Evolutionary conservation across 805 yeast species (phyloP).

Genomic region (Blastobotrys mokoenaii): DNA sequence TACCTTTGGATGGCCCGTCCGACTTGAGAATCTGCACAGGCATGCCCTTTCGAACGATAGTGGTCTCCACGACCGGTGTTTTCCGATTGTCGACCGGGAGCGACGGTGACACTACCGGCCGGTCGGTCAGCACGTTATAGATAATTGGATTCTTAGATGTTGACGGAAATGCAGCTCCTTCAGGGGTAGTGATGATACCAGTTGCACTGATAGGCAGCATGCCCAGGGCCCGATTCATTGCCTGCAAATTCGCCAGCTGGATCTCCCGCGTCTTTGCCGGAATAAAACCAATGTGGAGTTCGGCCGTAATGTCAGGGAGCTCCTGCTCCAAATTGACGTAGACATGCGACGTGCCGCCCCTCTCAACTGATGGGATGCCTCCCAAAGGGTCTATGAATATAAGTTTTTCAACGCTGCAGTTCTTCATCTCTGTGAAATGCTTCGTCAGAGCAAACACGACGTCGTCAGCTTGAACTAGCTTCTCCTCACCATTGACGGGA

Average conservation of each 20-base stretch:
- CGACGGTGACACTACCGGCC: slow-evolving; percentile 86
- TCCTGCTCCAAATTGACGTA: slow-evolving; percentile 82
- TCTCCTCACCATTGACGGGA: slow-evolving; percentile 35
- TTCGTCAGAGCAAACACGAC: slow-evolving; percentile 33
- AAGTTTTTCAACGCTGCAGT: slow-evolving; percentile 64
- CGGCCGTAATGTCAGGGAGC: slow-evolving; percentile 53
- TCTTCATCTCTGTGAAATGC: slow-evolving; percentile 27
- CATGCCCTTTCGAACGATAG: slow-evolving; percentile 72
- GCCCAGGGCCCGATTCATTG: slow-evolving; percentile 51
- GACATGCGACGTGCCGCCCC: slow-evolving; percentile 66
- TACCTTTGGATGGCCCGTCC: slow-evolving; percentile 23
- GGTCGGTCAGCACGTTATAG: slow-evolving; percentile 82
- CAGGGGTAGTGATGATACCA: slow-evolving; percentile 82
- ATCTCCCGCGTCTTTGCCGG: slow-evolving; percentile 36
- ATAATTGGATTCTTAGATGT: slow-evolving; percentile 70
- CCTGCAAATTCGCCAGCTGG: slow-evolving; percentile 59
- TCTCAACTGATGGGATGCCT: slow-evolving; percentile 83
- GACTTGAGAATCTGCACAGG: slow-evolving; percentile 38
- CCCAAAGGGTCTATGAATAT: slow-evolving; percentile 75
- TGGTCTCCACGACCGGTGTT: slow-evolving; percentile 62
- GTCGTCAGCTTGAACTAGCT: slow-evolving; percentile 33
- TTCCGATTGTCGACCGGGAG: slow-evolving; percentile 58
- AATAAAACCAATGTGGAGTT: slow-evolving; percentile 51
- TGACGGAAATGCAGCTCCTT: slow-evolving; percentile 46
- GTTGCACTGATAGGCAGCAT: slow-evolving; percentile 51